Evolutionary conservation across 2,329 filamentous ascomycete genomes (phyloP).

Genomic region (Akanthomyces uredinophilus): DNA sequence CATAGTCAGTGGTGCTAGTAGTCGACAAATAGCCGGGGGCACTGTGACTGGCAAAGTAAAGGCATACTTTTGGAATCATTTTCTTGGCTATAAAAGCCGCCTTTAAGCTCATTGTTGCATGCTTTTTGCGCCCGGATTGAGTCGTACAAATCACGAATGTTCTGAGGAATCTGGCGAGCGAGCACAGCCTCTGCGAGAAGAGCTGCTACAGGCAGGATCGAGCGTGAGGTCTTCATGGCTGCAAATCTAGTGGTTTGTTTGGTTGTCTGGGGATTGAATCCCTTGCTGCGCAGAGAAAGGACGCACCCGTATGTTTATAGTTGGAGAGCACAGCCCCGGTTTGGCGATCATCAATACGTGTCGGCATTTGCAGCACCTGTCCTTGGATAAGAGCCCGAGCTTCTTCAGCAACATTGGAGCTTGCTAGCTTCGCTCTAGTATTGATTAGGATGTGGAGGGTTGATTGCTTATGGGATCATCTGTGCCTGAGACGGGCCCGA

Average conservation of each 20-base stretch:
- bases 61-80: constrained; percentile 23
- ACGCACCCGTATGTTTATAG: neutral
- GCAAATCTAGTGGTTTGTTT: neutral
- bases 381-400: neutral
- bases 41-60: neutral
- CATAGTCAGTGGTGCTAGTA: no score
- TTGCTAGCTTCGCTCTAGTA: neutral
- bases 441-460: neutral
- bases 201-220: neutral
- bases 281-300: neutral
- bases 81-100: constrained; percentile 28
- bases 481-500: neutral
- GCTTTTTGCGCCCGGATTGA: constrained; percentile 23
- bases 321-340: neutral
- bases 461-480: neutral
- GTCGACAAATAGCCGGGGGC: neutral
- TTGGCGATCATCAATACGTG: neutral
- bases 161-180: constrained; percentile 22
- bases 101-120: constrained; percentile 27
- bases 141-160: constrained; percentile 28
- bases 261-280: neutral
- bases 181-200: neutral
- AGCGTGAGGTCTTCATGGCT: neutral
- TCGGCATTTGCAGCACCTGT: neutral
- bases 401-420: neutral